A percentile compares a stretch with the other conserved stretches of the same genome.
These are phyloP conservation scores for Paramyrothecium sp. DNA, from an alignment of 2,329 filamentous ascomycete species.

Conservation along the genomic window DNA sequence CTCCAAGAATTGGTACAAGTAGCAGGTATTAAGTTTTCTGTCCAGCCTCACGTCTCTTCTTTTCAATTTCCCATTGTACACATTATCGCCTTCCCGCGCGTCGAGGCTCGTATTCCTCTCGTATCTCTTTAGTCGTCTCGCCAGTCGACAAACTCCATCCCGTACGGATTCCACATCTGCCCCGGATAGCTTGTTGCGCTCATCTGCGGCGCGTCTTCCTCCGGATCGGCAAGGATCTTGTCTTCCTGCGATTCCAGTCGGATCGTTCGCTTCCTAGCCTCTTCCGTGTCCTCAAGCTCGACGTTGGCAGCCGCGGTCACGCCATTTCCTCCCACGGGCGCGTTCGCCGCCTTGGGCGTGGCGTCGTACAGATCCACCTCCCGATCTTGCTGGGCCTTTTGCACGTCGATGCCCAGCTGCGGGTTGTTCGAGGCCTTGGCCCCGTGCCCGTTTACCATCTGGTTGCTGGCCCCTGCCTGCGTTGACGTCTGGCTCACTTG, in stretches of 20 bases:
- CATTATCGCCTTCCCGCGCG: background rate
- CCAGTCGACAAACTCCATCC: conserved; percentile 28
- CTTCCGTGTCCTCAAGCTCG: conserved; percentile 40
- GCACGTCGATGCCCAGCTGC: conserved; percentile 5
- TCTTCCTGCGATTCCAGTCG: conserved; percentile 48
- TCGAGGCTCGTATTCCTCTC: too few species aligned
- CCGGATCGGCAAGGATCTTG: conserved; percentile 46
- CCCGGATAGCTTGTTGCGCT: conserved; percentile 67
- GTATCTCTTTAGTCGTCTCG: background rate
- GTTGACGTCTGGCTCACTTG: background rate
- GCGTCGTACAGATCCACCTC: conserved; percentile 34
- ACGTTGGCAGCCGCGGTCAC: conserved; percentile 15
- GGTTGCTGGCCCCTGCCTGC: conserved; percentile 1
- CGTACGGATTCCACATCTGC: conserved; percentile 66
- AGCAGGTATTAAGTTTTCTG: too few species aligned
- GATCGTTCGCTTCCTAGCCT: conserved; percentile 43
- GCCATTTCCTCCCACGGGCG: conserved; percentile 2
- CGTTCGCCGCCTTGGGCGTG: conserved; percentile 19
- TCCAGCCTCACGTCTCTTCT: too few species aligned
- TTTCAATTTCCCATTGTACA: background rate
- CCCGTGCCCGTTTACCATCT: background rate
- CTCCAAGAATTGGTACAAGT: background rate
- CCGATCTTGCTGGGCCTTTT: conserved; percentile 11
- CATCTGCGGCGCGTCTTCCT: conserved; percentile 53
- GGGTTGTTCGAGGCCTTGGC: background rate